These are phyloP conservation scores for Beauveria pseudobassiana DNA, from an alignment of 2,329 filamentous ascomycete genomes.

Conservation along the genomic window DNA sequence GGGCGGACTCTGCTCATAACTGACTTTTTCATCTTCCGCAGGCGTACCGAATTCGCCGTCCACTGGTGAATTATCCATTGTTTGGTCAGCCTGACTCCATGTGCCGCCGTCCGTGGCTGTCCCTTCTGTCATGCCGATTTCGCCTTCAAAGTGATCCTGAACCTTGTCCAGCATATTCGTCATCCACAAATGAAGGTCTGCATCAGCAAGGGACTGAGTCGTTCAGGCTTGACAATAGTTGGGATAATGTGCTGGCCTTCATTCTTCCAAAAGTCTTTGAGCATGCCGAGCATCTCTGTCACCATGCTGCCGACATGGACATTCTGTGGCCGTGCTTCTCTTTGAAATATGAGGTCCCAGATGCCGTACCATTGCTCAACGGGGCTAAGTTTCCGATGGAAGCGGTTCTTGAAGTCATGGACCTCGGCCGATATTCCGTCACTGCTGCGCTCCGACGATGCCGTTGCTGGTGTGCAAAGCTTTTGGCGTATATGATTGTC, in stretches of 20 bases:
- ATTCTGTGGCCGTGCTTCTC: neutral
- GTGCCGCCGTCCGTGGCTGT: neutral
- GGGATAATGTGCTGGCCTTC: constrained; percentile 2
- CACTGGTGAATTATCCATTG: neutral
- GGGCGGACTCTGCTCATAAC: neutral
- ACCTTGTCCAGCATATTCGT: constrained; percentile 6
- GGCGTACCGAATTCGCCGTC: neutral
- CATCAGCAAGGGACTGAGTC: neutral
- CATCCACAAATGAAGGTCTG: neutral
- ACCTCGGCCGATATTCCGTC: constrained; percentile 10
- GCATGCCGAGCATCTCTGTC: constrained; percentile 12
- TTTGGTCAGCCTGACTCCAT: neutral
- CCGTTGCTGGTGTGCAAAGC: neutral
- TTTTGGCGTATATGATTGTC: constrained; percentile 10
- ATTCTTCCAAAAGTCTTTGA: constrained; percentile 12
- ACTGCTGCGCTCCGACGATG: neutral
- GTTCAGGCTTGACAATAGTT: neutral
- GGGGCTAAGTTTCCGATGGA: neutral
- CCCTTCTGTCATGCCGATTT: neutral
- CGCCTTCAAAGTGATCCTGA: neutral
- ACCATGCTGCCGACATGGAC: constrained; percentile 11
- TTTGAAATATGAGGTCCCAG: constrained; percentile 15
- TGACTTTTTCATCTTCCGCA: neutral
- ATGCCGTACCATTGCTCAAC: constrained; percentile 15
- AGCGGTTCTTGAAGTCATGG: constrained; percentile 10